Percentiles rank a stretch among this genome's conserved stretches.
phyloP scores from a whole-genome alignment of 306 rosid species.

The Bauhinia variegata region DNA sequence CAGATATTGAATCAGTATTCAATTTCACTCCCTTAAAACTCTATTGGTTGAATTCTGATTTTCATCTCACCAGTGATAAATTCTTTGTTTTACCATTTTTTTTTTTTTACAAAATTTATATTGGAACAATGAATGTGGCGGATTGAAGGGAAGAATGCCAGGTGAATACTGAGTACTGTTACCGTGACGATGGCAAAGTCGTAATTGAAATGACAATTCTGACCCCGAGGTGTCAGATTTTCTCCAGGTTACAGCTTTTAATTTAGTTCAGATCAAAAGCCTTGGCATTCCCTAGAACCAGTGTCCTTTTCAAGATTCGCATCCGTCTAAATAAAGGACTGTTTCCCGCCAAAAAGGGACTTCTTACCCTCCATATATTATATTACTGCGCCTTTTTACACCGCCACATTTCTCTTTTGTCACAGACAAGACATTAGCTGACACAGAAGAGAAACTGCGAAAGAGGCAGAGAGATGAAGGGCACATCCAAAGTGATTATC shows the following conservation, averaged over 20 bases:
- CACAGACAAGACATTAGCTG: conserved; percentile 11
- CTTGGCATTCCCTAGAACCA: conserved; percentile 56
- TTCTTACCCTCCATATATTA: conserved; percentile 39
- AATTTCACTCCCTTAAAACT: neutral
- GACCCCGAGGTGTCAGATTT: conserved; percentile 41
- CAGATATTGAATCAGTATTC: conserved; percentile 10
- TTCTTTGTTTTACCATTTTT: too few species aligned
- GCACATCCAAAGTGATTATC: conserved; percentile 83
- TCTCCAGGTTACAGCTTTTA: too few species aligned
- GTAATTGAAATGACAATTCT: conserved; percentile 24
- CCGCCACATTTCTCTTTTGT: conserved; percentile 32
- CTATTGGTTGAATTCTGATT: neutral
- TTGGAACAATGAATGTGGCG: neutral
- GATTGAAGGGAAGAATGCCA: neutral
- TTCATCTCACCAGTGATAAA: neutral
- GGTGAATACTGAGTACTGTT: neutral
- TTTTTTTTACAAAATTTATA: neutral
- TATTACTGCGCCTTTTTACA: conserved; percentile 28
- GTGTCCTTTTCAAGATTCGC: conserved; percentile 44
- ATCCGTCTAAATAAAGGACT: conserved; percentile 4
- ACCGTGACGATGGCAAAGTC: too few species aligned
- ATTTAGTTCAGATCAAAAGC: conserved; percentile 32
- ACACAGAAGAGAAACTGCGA: neutral
- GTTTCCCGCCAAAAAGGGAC: conserved; percentile 70
- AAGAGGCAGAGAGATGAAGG: conserved; percentile 61